Percentiles rank a stretch among this genome's conserved stretches.
phyloP scores from a whole-genome alignment of 1,284 basidiomycete genomes.

The Cryptococcus neoformans region DNA sequence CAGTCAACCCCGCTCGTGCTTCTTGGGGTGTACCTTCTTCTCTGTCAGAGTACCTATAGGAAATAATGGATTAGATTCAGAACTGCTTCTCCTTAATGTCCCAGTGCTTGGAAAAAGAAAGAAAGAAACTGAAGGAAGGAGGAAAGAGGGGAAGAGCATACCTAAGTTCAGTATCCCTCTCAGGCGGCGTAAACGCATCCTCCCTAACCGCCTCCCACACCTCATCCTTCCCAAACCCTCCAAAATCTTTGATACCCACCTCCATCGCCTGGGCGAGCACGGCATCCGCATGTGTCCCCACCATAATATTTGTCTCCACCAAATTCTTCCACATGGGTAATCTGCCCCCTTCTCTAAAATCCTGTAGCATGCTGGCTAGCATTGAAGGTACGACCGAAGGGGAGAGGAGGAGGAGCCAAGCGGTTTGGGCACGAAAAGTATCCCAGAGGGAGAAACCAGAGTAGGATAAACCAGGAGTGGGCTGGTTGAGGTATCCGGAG shows the following conservation, averaged over 20 bases:
- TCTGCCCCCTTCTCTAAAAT: constrained; percentile 73
- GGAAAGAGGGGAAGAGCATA: constrained; percentile 29
- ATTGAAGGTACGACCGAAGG: constrained; percentile 71
- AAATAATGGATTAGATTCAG: not conserved
- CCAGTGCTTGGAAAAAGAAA: not conserved
- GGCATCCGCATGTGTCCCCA: constrained; percentile 75
- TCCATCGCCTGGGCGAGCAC: constrained; percentile 73
- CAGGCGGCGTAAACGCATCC: constrained; percentile 61
- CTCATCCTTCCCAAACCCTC: constrained; percentile 60
- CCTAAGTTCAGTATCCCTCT: constrained; percentile 59
- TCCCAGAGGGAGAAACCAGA: constrained; percentile 86
- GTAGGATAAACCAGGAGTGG: constrained; percentile 66
- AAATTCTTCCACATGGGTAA: constrained; percentile 90
- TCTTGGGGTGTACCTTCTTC: constrained; percentile 78
- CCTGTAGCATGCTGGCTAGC: constrained; percentile 75
- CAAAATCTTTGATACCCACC: constrained; percentile 34
- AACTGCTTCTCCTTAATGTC: too few species aligned
- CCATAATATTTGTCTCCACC: constrained; percentile 58
- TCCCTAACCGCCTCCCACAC: constrained; percentile 75
- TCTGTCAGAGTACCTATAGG: constrained; percentile 64
- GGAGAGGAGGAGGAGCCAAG: constrained; percentile 70
- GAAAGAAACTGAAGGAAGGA: not conserved
- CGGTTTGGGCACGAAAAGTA: constrained; percentile 74
- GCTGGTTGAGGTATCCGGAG: constrained; percentile 52
- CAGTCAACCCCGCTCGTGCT: constrained; percentile 71